Base-by-base conservation (phyloP, 306 rosid species). In the Cercis canadensis region DNA sequence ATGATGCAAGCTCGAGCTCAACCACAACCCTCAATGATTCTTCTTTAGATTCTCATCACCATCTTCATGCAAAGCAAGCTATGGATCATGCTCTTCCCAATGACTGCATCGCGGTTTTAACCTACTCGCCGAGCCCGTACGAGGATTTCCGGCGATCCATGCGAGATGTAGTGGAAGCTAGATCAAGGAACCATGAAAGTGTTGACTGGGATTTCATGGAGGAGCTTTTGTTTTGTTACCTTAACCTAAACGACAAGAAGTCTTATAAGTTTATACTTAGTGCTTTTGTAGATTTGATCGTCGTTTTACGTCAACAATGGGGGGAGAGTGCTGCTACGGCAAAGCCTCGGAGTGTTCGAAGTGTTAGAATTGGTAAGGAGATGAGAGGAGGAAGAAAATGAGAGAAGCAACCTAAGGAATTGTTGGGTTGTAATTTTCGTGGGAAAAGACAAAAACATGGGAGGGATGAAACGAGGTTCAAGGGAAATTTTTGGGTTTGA, bases 161-260 rank as follows among this genome's bases (percentile, higher is more conserved):
- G 96, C 65, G 70, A 6, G 83, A 81, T 14, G 57, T 88, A 78
- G 81, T 90, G n/a, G 89, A 90, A 36, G 77, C 71, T 0, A 83
- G 86, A 6, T 2, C 67, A 47, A 79, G 60, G 13, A 75, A 80
- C 7, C 29, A 77, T 3, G 84, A 77, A 55, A 64, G 14, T 11
- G 86, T 93, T 5, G 96, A 93, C 57, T 93, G 98, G 97, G 85
- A 81, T 41, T 93, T 90, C 83, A 79, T 90, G 97, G 87, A 85
- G 33, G 94, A 93, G 73, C 85, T 93, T 62, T 67, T 93, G 72
- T 84, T 87, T 55, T 73, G 78, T 54, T 82, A 85, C 54, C 69
- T 93, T 0, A 90, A 82, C 44, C 32, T 88, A 5, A 93, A 93
- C 54, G 87, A 93, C 16, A 90, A 90, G 60, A 87, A 81, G 31